These are phyloP conservation scores for Penicillium sumatraense DNA, from an alignment of 2,329 filamentous ascomycete genomes.

Conservation along the genomic window DNA sequence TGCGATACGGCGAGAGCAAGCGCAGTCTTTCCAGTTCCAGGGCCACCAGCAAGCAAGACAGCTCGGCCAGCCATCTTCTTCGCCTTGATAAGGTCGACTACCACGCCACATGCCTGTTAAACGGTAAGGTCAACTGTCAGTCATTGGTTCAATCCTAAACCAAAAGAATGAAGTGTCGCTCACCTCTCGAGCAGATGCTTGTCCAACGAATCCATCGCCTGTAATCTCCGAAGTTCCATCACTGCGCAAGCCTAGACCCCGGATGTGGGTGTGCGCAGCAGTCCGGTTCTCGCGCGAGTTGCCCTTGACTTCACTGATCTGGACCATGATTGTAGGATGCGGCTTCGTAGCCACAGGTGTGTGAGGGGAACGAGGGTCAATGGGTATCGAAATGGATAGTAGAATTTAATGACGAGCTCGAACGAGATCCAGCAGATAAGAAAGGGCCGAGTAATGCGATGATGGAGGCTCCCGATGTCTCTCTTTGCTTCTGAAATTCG, in stretches of 20 bases:
- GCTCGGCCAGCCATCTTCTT: constrained; percentile 98
- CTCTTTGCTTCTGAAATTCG: constrained; percentile 39
- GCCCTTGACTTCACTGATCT: constrained; percentile 93
- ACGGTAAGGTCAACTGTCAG: constrained; percentile 7
- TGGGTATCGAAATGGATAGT: neutral
- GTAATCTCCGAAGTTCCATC: constrained; percentile 85
- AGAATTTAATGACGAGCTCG: constrained; percentile 9
- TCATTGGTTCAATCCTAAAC: neutral
- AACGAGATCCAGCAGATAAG: constrained; percentile 18
- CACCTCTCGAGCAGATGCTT: constrained; percentile 86
- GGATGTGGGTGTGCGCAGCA: constrained; percentile 97
- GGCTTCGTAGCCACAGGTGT: constrained; percentile 30
- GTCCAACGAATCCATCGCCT: constrained; percentile 85
- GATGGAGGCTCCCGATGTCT: constrained; percentile 11
- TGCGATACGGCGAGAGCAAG: constrained; percentile 94
- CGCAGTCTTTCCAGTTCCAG: constrained; percentile 96
- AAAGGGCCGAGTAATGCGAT: constrained; percentile 19
- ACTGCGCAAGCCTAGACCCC: constrained; percentile 81
- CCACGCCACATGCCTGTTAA: constrained; percentile 82
- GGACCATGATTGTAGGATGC: constrained; percentile 65
- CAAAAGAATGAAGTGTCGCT: constrained; percentile 18
- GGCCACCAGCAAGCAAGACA: constrained; percentile 89
- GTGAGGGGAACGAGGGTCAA: constrained; percentile 4
- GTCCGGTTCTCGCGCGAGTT: constrained; percentile 95
- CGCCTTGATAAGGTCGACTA: constrained; percentile 91